These are phyloP conservation scores for Fusarium sarcochroum DNA, from an alignment of 2,329 filamentous ascomycete genomes.

Conservation along the genomic window DNA sequence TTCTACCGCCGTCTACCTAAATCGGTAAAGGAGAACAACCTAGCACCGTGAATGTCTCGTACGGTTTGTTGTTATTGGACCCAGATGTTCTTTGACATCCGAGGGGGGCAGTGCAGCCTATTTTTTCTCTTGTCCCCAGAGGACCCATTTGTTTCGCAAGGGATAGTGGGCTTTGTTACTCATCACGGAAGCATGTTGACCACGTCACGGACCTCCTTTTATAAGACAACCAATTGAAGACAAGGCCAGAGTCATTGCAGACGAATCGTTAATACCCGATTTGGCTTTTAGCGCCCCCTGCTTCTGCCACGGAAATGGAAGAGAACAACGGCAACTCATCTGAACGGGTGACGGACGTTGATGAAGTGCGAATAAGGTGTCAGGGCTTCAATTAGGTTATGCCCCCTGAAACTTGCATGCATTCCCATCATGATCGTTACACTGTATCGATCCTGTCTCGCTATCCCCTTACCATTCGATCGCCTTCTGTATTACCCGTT, in stretches of 20 bases:
- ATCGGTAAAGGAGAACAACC: slow-evolving; percentile 14
- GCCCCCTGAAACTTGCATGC: slow-evolving; percentile 43
- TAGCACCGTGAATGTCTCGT: neutral
- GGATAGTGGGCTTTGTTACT: slow-evolving; percentile 32
- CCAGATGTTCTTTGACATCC: slow-evolving; percentile 15
- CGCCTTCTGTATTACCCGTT: slow-evolving; percentile 28
- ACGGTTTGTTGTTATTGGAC: slow-evolving; percentile 29
- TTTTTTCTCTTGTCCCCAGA: slow-evolving; percentile 14
- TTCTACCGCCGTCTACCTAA: slow-evolving; percentile 20
- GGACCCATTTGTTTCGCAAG: slow-evolving; percentile 39
- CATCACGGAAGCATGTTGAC: slow-evolving; percentile 29
- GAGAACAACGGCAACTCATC: neutral
- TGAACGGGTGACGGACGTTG: neutral
- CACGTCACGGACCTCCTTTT: slow-evolving; percentile 47
- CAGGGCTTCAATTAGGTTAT: slow-evolving; percentile 27
- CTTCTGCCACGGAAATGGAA: slow-evolving; percentile 5
- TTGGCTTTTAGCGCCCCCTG: slow-evolving; percentile 17
- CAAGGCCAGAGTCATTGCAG: slow-evolving; percentile 40
- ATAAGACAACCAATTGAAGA: slow-evolving; percentile 35
- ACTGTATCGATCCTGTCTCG: slow-evolving; percentile 25
- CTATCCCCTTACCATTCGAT: slow-evolving; percentile 30
- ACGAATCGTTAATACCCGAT: neutral
- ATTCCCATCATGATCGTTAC: slow-evolving; percentile 18
- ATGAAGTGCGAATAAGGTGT: slow-evolving; percentile 27
- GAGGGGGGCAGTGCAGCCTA: slow-evolving; percentile 37